Conservation (phyloP, 2,329 filamentous ascomycete species). For the Didymella lethalis region DNA sequence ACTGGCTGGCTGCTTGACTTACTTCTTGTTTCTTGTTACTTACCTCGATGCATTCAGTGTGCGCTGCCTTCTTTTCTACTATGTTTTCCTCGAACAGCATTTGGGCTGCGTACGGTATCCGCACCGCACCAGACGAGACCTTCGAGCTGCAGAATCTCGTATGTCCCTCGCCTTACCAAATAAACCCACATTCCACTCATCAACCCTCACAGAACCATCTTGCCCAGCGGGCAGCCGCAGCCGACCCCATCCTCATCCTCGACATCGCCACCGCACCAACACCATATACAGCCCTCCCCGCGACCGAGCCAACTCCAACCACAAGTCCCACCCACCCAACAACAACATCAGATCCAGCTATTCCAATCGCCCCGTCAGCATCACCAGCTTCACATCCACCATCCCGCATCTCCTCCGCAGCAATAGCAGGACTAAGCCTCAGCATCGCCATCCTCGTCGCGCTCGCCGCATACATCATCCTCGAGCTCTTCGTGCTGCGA, state of each 20-base stretch:
- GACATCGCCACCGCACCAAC: not conserved
- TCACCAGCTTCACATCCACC: not conserved
- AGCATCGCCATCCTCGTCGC: not conserved
- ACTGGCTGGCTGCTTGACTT: not conserved
- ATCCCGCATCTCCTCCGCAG: not conserved
- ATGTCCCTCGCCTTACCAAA: not conserved
- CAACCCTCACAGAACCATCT: not conserved
- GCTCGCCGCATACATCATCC: conserved; percentile 6
- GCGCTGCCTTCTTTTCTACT: not conserved
- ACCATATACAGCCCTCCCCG: not conserved
- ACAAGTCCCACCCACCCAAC: not conserved
- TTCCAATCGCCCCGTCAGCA: not conserved
- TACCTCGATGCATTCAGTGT: not conserved
- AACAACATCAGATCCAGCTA: not conserved
- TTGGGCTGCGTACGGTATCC: conserved; percentile 8
- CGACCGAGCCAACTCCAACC: not conserved
- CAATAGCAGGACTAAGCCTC: conserved; percentile 6
- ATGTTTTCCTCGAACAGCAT: not conserved
- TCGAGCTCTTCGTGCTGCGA: conserved; percentile 26
- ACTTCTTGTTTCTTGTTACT: not conserved
- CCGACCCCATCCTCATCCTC: not conserved
- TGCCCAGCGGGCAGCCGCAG: not conserved
- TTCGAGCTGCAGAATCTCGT: conserved; percentile 10
- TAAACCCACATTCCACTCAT: not conserved
- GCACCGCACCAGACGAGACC: not conserved